phyloP scores from a whole-genome alignment of 805 yeast species.

The Barnettozyma botsteinii region DNA sequence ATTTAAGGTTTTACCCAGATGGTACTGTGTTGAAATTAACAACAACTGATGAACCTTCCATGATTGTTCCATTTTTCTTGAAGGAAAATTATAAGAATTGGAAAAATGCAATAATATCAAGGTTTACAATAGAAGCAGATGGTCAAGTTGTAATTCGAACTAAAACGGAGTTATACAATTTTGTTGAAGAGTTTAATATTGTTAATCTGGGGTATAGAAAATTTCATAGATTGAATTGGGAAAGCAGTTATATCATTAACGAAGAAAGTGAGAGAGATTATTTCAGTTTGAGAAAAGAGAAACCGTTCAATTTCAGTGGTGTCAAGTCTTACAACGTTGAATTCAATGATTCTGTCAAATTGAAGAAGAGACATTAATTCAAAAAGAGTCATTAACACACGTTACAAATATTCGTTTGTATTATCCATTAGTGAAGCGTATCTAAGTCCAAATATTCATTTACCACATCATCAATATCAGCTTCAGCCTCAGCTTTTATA shows the following conservation, averaged over 20 bases:
- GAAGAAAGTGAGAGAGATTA: slow-evolving; percentile 49
- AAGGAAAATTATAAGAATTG: slow-evolving; percentile 28
- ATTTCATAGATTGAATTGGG: slow-evolving; percentile 73
- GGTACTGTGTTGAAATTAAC: slow-evolving; percentile 70
- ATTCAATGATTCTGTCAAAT: neutral
- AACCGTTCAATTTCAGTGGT: slow-evolving; percentile 69
- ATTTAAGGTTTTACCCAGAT: slow-evolving; percentile 71
- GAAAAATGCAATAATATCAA: slow-evolving; percentile 29
- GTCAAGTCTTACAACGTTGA: slow-evolving; percentile 35
- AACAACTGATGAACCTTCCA: slow-evolving; percentile 64
- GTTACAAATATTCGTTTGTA: too few relatives aligned
- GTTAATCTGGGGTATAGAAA: slow-evolving; percentile 53
- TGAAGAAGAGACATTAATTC: too few relatives aligned
- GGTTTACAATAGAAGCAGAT: slow-evolving; percentile 46
- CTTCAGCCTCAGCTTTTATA: neutral
- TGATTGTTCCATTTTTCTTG: slow-evolving; percentile 53
- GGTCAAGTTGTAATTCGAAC: slow-evolving; percentile 52
- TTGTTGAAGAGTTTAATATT: slow-evolving; percentile 58
- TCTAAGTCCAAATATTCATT: too few relatives aligned
- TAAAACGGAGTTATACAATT: slow-evolving; percentile 52
- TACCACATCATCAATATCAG: neutral
- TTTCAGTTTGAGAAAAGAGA: slow-evolving; percentile 64
- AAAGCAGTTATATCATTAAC: slow-evolving; percentile 50
- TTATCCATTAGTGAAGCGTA: too few relatives aligned
- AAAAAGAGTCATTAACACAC: too few relatives aligned